Base-by-base conservation (phyloP, 1,284 basidiomycete genomes). In the Trichosporon ovoides region DNA sequence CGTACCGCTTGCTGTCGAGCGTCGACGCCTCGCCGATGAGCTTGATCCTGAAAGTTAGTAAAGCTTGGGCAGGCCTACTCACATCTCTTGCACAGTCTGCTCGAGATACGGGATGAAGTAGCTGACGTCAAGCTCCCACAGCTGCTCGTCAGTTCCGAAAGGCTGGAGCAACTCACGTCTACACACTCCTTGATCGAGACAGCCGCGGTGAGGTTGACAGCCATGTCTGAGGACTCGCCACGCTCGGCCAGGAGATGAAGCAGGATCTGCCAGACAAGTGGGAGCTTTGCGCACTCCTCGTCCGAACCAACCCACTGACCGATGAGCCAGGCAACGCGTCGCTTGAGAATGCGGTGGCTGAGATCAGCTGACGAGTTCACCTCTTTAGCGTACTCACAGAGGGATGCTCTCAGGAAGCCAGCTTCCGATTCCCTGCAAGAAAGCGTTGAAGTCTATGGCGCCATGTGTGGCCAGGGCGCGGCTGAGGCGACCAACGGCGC, bases 291-390 rank as follows among this genome's bases (percentile, higher is more conserved):
- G 60, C 83, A 85, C 61, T 83, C 81, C 55, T 89, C 86, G 5
- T 78, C 75, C 0, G 74, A 71, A 3, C 82, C 80, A 22, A 89
- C 82, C 85, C 88, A 91, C 80, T 87, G 88, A 13, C 91, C 91
- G 43, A 95, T 83, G 7, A 93, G 77, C 90, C 91, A 93, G 0
- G 90, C 91, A 61, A 94, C 87, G 40, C 91, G 84, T 19, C 91
- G 84, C 76, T 94, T 92, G 60, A 94, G 83, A 50, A 94, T 88
- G 0, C 89, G 87, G 68, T 87, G 90, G 57, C 89, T 92, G 62
- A 13, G 33, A 52, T 68, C 28, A 66, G 60, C 53, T 37, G 31
- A 2, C 19, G 22, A 11, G 35, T 10, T 4, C 6, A n/a, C 18
- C 2, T 6, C 18, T 20, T 1, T n/a, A 35, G 12, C 43, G 16